Percentiles rank a stretch among this genome's conserved stretches.
Conservation (phyloP, 176 grass and related monocot genomes). For the Oryza glaberrima region DNA sequence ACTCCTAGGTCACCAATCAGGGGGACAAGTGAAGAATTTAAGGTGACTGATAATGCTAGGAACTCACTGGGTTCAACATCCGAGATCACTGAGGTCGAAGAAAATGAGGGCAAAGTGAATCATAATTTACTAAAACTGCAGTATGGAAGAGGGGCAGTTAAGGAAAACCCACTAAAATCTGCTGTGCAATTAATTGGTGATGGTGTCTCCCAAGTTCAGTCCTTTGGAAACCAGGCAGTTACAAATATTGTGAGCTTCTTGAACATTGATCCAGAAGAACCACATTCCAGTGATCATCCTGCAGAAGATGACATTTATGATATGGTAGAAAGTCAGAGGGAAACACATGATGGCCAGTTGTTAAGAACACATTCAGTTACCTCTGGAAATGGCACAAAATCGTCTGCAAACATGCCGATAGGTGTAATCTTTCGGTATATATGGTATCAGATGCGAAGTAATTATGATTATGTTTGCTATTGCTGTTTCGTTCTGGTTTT, state of each 20-base stretch:
- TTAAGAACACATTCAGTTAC: constrained; percentile 67
- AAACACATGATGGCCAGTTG: constrained; percentile 57
- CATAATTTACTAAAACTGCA: constrained; percentile 60
- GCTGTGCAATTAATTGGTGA: constrained; percentile 96
- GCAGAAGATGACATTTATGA: constrained; percentile 51
- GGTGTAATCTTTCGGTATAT: constrained; percentile 81
- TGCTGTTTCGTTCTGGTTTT: constrained; percentile 94
- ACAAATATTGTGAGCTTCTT: constrained; percentile 97
- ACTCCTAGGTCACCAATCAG: constrained; percentile 46
- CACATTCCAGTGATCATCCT: constrained; percentile 52
- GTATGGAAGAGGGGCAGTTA: constrained; percentile 52
- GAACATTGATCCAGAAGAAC: constrained; percentile 87
- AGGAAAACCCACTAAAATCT: constrained; percentile 91
- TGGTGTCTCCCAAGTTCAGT: constrained; percentile 96
- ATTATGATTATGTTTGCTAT: constrained; percentile 98
- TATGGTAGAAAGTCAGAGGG: constrained; percentile 54
- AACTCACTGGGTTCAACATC: constrained; percentile 55
- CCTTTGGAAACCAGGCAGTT: constrained; percentile 94
- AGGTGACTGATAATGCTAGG: constrained; percentile 59
- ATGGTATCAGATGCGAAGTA: constrained; percentile 95
- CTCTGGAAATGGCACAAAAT: constrained; percentile 40
- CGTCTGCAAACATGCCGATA: constrained; percentile 64
- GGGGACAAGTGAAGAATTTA: constrained; percentile 58
- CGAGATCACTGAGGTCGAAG: constrained; percentile 83
- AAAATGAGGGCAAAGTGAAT: constrained; percentile 46